Conservation (phyloP, 192 early-diverging fungal genomes). For the Spizellomyces punctatus region DNA sequence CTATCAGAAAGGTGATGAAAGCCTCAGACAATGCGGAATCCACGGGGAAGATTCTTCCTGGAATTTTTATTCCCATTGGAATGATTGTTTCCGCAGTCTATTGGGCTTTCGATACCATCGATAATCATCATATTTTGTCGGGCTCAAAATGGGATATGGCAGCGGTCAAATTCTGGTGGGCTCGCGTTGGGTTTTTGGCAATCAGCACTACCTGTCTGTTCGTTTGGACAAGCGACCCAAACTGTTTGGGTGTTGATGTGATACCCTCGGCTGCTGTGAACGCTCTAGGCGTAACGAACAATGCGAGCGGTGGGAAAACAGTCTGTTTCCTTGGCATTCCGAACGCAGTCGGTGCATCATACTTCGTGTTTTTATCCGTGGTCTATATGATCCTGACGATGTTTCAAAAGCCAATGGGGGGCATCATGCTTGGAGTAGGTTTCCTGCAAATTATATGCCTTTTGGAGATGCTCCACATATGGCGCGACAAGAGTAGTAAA, state of each 20-base stretch:
- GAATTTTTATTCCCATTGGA: constrained; percentile 22
- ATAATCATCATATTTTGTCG: constrained; percentile 37
- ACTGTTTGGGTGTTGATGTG: constrained; percentile 38
- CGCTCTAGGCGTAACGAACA: neutral
- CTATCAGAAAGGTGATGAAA: constrained; percentile 42
- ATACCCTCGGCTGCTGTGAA: neutral
- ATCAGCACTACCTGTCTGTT: constrained; percentile 25
- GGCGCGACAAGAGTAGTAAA: constrained; percentile 29
- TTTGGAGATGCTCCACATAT: constrained; percentile 37
- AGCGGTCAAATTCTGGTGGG: constrained; percentile 40
- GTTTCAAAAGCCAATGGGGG: constrained; percentile 83
- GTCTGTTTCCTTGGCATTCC: constrained; percentile 56
- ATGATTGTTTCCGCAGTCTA: constrained; percentile 37
- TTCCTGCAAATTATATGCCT: constrained; percentile 43
- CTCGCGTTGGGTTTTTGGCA: constrained; percentile 32
- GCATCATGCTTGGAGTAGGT: constrained; percentile 44
- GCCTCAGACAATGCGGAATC: constrained; percentile 55
- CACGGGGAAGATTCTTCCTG: constrained; percentile 25
- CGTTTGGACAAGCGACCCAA: constrained; percentile 37
- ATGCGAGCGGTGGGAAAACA: neutral
- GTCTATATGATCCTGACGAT: constrained; percentile 65
- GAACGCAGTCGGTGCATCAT: constrained; percentile 71
- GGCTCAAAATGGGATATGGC: neutral
- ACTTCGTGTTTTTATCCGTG: constrained; percentile 55
- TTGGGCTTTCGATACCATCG: constrained; percentile 51